A percentile compares a stretch with the other conserved stretches of the same genome.
Conservation (phyloP, 2,329 filamentous ascomycete species). For the Thelonectria rubi region DNA sequence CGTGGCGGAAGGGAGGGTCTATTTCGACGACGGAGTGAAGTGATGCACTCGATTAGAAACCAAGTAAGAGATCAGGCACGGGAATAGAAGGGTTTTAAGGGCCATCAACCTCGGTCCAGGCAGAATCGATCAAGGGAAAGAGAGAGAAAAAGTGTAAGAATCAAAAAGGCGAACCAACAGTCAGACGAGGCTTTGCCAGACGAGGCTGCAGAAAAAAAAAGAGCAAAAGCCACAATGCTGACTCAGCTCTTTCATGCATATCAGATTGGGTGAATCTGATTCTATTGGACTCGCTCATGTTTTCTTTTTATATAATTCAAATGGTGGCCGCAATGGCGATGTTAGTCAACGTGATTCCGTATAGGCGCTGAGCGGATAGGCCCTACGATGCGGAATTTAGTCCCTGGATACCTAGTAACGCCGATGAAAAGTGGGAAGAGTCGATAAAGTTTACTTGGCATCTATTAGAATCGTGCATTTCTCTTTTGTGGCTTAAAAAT, state of each 20-base stretch:
- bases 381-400: too few species aligned
- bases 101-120: too few species aligned
- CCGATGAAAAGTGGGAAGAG: neutral
- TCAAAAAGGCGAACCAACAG: neutral
- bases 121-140: too few species aligned
- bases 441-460: neutral
- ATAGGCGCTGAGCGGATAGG: too few species aligned
- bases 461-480: neutral
- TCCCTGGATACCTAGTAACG: neutral
- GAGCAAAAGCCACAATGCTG: neutral
- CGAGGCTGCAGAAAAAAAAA: neutral
- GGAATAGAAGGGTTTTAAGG: too few species aligned
- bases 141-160: neutral
- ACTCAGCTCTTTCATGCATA: neutral
- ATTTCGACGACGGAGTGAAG: too few species aligned
- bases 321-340: slow-evolving; percentile 1
- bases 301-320: neutral
- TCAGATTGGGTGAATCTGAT: neutral
- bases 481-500: neutral
- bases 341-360: neutral
- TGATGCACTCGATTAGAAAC: too few species aligned
- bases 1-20: too few species aligned
- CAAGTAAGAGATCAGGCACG: too few species aligned
- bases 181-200: neutral
- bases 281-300: too few species aligned